phyloP scores from a whole-genome alignment of 2,329 filamentous ascomycete genomes.

The Catunica adiposa region DNA sequence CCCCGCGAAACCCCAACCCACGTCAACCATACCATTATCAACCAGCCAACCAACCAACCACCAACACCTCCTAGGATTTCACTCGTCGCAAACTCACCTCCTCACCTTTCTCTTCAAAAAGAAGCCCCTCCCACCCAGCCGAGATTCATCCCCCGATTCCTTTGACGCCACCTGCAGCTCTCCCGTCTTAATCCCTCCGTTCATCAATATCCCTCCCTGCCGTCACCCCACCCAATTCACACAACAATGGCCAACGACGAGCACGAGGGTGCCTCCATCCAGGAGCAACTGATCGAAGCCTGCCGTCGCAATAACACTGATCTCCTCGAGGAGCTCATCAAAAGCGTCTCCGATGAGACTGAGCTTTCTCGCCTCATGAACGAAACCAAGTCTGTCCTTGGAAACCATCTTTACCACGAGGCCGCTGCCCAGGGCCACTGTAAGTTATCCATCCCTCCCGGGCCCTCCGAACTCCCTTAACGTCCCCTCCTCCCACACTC shows the following conservation, averaged over 20 bases:
- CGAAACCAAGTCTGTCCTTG: conserved; percentile 66
- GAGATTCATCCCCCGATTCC: too few species aligned
- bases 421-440: conserved; percentile 76
- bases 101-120: too few species aligned
- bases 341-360: conserved; percentile 40
- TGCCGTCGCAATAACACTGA: conserved; percentile 86
- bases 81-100: too few species aligned
- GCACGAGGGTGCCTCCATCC: conserved; percentile 60
- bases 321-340: conserved; percentile 60
- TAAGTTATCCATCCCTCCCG: conserved; percentile 29
- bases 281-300: conserved; percentile 80
- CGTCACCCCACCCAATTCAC: background rate
- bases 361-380: conserved; percentile 69
- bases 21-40: too few species aligned
- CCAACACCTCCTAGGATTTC: too few species aligned
- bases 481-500: background rate
- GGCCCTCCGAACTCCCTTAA: background rate
- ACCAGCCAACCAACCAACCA: too few species aligned
- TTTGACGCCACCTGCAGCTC: background rate
- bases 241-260: conserved; percentile 10
- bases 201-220: background rate
- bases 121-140: too few species aligned
- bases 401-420: conserved; percentile 78
- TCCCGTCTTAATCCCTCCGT: background rate
- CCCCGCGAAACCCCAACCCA: background rate